Base-by-base conservation (phyloP, 2,329 filamentous ascomycete species). In the Teratosphaeria viscida region DNA sequence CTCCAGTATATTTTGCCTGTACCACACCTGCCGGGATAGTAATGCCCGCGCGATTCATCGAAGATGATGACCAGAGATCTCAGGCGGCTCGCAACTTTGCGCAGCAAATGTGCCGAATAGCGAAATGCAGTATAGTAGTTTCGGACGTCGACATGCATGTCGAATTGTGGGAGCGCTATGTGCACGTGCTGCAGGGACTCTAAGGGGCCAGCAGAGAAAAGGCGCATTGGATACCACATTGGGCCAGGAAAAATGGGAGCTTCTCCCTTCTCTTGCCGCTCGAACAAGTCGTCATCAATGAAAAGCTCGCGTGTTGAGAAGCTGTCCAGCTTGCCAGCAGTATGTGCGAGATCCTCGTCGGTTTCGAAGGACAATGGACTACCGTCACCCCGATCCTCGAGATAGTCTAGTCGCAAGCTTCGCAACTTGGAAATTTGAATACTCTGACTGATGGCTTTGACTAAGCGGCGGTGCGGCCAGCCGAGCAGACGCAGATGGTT, bases 21-120 rank as follows among this genome's bases (percentile, higher is more conserved):
- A 7, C 60, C 57, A 49, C 57, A 61, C 3, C 35, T 11, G 8
- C 37, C 12, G 11, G n/a, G 5, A 12, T 57, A 29, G 54, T 59
- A 59, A 3, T 53, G 54, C 12, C n/a, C 53, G 2, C 14, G 7
- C 1, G n/a, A 35, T 74, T 96, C 92, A 16, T 92, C 92, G 71
- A 96, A 96, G 89, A 96, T 95, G 65, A 91, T 84, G 2, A 96
- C 90, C 1, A 89, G 88, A 6, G 92, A 92, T 70, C 96, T 96
- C 58, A 97, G 72, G 52, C 37, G 61, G 14, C 43, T 35, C n/a
- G 32, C 54, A 23, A 35, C 29, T 23, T 56, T 59, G 19, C 29
- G 32, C 11, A 59, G 14, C 49, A 62, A 52, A 3, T n/a, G 35
- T 14, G 59, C 54, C 19, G 61, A 47, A 53, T 59, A 19, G 1